phyloP scores from a whole-genome alignment of 495 filamentous ascomycete genomes.

The Penicillium nucicola region DNA sequence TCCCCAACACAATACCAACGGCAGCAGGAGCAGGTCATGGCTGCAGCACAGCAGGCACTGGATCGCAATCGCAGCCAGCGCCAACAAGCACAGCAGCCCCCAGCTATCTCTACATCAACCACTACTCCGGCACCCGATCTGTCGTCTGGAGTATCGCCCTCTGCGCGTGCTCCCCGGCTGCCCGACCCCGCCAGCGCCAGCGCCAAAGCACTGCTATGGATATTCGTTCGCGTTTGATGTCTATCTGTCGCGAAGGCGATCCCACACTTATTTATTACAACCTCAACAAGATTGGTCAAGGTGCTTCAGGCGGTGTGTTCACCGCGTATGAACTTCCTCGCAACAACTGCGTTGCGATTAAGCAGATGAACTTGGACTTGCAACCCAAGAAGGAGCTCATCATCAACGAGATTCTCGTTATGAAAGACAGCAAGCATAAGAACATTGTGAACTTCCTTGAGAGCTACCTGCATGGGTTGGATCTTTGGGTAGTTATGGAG shows the following conservation, averaged over 20 bases:
- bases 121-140: slow-evolving; percentile 21
- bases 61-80: slow-evolving; percentile 69
- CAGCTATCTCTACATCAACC: slow-evolving; percentile 13
- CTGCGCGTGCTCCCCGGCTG: slow-evolving; percentile 54
- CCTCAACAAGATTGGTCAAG: slow-evolving; percentile 94
- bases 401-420: slow-evolving; percentile 97
- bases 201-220: slow-evolving; percentile 75
- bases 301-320: slow-evolving; percentile 93
- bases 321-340: slow-evolving; percentile 82
- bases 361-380: slow-evolving; percentile 98
- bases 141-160: slow-evolving; percentile 50
- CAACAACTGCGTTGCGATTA: slow-evolving; percentile 92
- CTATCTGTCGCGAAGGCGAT: slow-evolving; percentile 86
- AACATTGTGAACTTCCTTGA: slow-evolving; percentile 99
- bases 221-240: slow-evolving; percentile 75
- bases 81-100: slow-evolving; percentile 38
- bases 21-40: slow-evolving; percentile 78
- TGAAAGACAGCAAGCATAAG: slow-evolving; percentile 97
- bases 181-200: slow-evolving; percentile 71
- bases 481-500: slow-evolving; percentile 99
- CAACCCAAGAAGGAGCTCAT: slow-evolving; percentile 99
- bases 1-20: slow-evolving; percentile 69
- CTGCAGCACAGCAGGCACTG: slow-evolving; percentile 67
- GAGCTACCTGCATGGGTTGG: slow-evolving; percentile 82
- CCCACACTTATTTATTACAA: slow-evolving; percentile 82